Evolutionary conservation across 164 flowering plant species (phyloP).

Genomic region (Pachysandra terminalis): DNA sequence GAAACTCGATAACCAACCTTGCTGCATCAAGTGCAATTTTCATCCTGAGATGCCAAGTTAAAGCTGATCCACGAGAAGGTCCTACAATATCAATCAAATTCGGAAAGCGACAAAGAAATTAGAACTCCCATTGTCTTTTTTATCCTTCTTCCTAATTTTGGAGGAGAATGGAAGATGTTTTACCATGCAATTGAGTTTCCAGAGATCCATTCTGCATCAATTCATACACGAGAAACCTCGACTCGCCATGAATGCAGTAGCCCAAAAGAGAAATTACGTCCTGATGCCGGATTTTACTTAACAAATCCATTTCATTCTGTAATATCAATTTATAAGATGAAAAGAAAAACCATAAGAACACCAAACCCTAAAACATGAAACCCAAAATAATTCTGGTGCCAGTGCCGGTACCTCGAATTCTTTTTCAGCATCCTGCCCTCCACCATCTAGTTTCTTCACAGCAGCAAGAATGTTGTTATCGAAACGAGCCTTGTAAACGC

Average conservation of each 20-base stretch:
- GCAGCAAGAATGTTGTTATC: constrained; percentile 54
- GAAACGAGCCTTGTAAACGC: constrained; percentile 73
- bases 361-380: neutral
- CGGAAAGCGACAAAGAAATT: neutral
- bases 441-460: constrained; percentile 60
- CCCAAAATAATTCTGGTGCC: neutral
- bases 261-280: constrained; percentile 76
- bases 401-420: constrained; percentile 65
- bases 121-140: neutral
- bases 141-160: neutral
- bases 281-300: constrained; percentile 70
- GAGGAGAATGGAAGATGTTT: constrained; percentile 2
- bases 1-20: constrained; percentile 39
- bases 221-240: constrained; percentile 74
- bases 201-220: constrained; percentile 91
- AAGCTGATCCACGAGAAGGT: constrained; percentile 64
- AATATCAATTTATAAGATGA: constrained; percentile 10
- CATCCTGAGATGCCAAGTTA: constrained; percentile 85
- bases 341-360: constrained; percentile 1
- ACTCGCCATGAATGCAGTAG: constrained; percentile 49
- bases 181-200: constrained; percentile 85
- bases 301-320: constrained; percentile 83
- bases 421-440: constrained; percentile 48
- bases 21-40: constrained; percentile 94
- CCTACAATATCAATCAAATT: constrained; percentile 41